Base-by-base conservation (phyloP, 2,329 filamentous ascomycete species). In the Sphaerulina musiva region DNA sequence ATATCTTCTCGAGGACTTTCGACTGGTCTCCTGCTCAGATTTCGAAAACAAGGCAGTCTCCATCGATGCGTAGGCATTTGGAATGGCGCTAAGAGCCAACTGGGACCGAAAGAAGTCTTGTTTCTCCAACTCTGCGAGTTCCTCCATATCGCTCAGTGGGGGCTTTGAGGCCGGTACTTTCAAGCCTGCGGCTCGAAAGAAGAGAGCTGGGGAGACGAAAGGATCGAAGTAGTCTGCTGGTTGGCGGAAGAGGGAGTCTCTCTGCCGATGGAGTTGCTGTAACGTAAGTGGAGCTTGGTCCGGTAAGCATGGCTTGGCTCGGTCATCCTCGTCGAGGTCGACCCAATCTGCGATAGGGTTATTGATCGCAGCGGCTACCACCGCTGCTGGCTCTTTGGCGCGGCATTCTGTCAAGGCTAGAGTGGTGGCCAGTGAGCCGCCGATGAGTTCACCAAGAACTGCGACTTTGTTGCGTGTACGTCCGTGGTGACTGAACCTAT, bases 361-460 rank as follows among this genome's bases (percentile, higher is more conserved):
- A 57, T 73, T 75, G 11, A 78, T 62, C 3, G 74, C 73, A 6
- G 73, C 73, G 26, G 75, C 74, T n/a, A 63, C 65, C 31, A 79
- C 69, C 9, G 73, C 68, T 26, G 66, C 68, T 31, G 68, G 60
- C n/a, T 70, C 70, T 20, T 34, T 41, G 8, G 66, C 52, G 14
- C 68, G 69, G 56, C 74, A 78, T 63, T 79, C 77, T 8, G 76
- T 78, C 64, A 79, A 58, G 1, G 74, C 75, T 4, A 79, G 69
- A 68, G 74, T 74, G 2, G 73, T 70, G 7, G 76, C 76, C 6
- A 79, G 69, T 12, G 72, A 69, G 44, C 73, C 77, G 7, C 77
- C 77, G 6, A 77, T 47, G 5, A 77, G 69, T 60, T 78, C 72
- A 23, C 77, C 77, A 57, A 72, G 74, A 3, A 78, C 70, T 14